Percentiles rank a stretch among this genome's conserved stretches.
Conservation (phyloP, 805 yeast genomes). For the Teunomyces funiuensis region DNA sequence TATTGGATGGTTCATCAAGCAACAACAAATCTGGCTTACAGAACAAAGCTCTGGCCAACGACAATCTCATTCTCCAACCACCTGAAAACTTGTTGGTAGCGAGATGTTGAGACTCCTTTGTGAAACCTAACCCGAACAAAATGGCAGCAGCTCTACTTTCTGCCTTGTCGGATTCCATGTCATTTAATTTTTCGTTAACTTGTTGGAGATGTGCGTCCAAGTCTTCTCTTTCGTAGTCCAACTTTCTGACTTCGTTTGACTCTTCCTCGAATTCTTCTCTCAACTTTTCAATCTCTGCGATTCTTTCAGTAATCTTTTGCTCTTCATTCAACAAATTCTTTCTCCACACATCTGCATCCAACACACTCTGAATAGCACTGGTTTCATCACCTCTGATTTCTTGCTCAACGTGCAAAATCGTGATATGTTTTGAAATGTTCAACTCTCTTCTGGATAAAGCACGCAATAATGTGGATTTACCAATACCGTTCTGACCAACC, state of each 20-base stretch:
- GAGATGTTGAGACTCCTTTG: slow-evolving; percentile 75
- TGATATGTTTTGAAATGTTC: slow-evolving; percentile 90
- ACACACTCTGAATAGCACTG: slow-evolving; percentile 87
- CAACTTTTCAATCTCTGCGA: slow-evolving; percentile 70
- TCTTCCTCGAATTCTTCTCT: slow-evolving; percentile 69
- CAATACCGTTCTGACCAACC: slow-evolving; percentile 99
- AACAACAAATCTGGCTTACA: slow-evolving; percentile 92
- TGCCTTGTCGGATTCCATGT: slow-evolving; percentile 97
- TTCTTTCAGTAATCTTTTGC: slow-evolving; percentile 65
- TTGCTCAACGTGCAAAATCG: slow-evolving; percentile 96
- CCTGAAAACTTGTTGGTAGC: slow-evolving; percentile 95
- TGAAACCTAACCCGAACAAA: slow-evolving; percentile 89
- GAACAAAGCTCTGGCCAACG: slow-evolving; percentile 96
- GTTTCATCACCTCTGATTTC: slow-evolving; percentile 94
- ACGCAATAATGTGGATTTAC: slow-evolving; percentile 90
- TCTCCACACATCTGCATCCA: slow-evolving; percentile 99
- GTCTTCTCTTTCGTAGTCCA: slow-evolving; percentile 90
- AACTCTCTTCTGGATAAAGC: slow-evolving; percentile 94
- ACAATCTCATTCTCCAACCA: slow-evolving; percentile 99
- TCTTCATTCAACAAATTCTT: slow-evolving; percentile 83
- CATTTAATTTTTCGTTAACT: slow-evolving; percentile 76
- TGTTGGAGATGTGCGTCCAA: slow-evolving; percentile 75
- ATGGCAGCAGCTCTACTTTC: slow-evolving; percentile 96
- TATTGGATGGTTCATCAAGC: slow-evolving; percentile 98
- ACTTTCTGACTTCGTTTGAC: slow-evolving; percentile 67